phyloP scores from a whole-genome alignment of 2,329 filamentous ascomycete genomes.

The Colletotrichum sp. region DNA sequence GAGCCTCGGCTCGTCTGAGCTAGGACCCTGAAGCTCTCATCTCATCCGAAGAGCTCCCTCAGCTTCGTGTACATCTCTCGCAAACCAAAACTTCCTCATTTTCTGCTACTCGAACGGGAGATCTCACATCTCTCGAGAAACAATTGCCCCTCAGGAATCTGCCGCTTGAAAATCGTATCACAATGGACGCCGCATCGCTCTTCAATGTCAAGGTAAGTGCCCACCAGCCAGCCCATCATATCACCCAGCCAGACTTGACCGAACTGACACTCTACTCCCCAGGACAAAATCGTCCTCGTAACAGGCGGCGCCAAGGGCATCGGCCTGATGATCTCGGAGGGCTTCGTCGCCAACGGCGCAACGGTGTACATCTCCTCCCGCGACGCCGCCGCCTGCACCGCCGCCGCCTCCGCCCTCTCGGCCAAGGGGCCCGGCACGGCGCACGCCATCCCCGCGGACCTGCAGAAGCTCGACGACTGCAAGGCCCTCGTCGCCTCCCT shows the following conservation, averaged over 20 bases:
- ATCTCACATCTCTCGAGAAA: not conserved
- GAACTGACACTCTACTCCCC: not conserved
- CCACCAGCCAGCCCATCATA: not conserved
- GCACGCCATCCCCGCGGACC: slow-evolving; percentile 65
- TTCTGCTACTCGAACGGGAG: not conserved
- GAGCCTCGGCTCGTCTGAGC: slow-evolving; percentile 11
- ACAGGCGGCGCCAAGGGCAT: slow-evolving; percentile 67
- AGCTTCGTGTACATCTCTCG: not conserved
- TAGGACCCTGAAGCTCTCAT: not conserved
- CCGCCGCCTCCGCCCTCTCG: slow-evolving; percentile 62
- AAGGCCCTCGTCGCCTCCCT: slow-evolving; percentile 58
- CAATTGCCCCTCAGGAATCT: not conserved
- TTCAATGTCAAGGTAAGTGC: slow-evolving; percentile 63
- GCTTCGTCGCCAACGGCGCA: slow-evolving; percentile 68
- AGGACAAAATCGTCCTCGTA: slow-evolving; percentile 64
- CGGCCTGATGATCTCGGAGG: slow-evolving; percentile 71
- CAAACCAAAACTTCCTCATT: not conserved
- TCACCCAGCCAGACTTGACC: not conserved
- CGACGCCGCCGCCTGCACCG: slow-evolving; percentile 61
- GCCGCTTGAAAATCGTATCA: not conserved
- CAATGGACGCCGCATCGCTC: slow-evolving; percentile 60
- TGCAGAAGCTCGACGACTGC: slow-evolving; percentile 64
- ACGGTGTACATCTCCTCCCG: slow-evolving; percentile 71
- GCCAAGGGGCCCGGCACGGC: slow-evolving; percentile 56
- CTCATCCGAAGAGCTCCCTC: not conserved